Base-by-base conservation (phyloP, 2,329 filamentous ascomycete species). In the Annulohypoxylon truncatum region DNA sequence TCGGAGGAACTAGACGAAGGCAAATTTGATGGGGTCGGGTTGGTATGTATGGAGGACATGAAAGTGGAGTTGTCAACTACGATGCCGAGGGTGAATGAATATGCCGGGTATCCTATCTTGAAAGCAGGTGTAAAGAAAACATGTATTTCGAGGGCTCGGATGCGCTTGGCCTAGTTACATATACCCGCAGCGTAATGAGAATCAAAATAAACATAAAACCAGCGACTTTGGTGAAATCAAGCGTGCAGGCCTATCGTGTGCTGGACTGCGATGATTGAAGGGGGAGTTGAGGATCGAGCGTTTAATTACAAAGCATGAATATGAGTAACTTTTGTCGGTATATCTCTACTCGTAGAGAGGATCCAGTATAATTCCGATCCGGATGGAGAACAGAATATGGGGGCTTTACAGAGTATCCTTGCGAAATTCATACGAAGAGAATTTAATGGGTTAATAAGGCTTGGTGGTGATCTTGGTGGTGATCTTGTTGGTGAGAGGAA, bases 1-100 rank as follows among this genome's bases (percentile, higher is more conserved):
- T 70, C 58, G 60, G 71, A 64, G 48, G 70, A 54, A 26, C 64
- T 70, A 47, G 72, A 68, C 53, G 66, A 60, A 64, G 71, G 50
- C 54, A 71, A 61, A 44, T 53, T 69, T 57, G 69, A 57, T 65
- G 65, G 56, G 33, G 51, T 68, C 51, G 59, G 40, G 52, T 69
- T 61, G 57, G 58, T 51, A 60, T 67, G 71, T 61, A 69, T 66
- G 51, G 75, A 75, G 64, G 75, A 75, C 74, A 77, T 77, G 74
- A 72, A 72, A 72, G 33, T 57, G 38, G 15, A 46, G 20, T 53
- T 67, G 58, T 67, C 59, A 42, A 55, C 38, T 33, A 18, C 15
- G 18, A 48, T 51, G 15, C 33, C 13, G 22, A 24, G 8, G 18
- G 29, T n/a, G 12, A 29, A 33, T n/a, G 31, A 3, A 29, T 61